These are phyloP conservation scores for Sisymbrium irio DNA, from an alignment of 345 rosid genomes.

Conservation along the genomic window DNA sequence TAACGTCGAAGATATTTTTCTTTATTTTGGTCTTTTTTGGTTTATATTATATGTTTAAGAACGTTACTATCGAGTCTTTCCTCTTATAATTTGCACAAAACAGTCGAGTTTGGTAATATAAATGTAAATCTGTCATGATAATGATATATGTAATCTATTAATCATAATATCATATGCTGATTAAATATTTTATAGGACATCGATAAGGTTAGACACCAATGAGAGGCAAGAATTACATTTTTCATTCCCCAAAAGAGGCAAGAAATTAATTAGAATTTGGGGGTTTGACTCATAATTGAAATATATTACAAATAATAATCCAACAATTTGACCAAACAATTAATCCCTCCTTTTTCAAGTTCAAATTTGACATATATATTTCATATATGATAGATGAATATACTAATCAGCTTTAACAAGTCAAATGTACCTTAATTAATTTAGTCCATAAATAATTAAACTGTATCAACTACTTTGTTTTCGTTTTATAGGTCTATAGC, in stretches of 20 bases:
- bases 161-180: neutral
- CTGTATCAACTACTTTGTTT: neutral
- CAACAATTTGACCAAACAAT: neutral
- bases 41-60: neutral
- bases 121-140: neutral
- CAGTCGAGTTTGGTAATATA: neutral
- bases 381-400: neutral
- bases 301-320: neutral
- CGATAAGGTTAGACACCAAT: neutral
- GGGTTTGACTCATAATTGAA: neutral
- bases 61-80: neutral
- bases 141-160: neutral
- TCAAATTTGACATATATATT: neutral
- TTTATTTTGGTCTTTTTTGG: neutral
- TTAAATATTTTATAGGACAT: neutral
- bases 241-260: neutral
- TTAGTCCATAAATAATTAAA: neutral
- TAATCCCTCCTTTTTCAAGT: neutral
- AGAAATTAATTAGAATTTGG: neutral
- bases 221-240: neutral
- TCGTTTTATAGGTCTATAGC: constrained; percentile 16
- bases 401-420: constrained; percentile 4
- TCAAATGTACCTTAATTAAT: constrained; percentile 7
- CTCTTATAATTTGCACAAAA: neutral
- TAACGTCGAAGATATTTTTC: neutral